Base-by-base conservation (phyloP, 75 land plant genomes). In the Cryptomeria japonica region DNA sequence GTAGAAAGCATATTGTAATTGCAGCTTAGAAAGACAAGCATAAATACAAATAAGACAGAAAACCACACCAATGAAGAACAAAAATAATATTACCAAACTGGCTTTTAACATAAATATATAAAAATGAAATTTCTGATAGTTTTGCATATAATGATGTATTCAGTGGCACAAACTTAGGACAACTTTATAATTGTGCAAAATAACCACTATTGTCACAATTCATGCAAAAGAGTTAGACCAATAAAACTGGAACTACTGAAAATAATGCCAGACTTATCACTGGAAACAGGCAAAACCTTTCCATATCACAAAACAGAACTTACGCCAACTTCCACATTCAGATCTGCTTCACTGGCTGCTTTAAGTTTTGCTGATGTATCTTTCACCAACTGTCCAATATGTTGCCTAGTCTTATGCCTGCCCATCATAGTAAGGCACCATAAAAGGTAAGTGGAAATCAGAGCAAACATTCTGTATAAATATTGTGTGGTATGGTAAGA, bases 401-500 rank as follows among this genome's bases (percentile, higher is more conserved):
- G 97, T 87, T 90, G 90, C 91, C 97, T 92, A 42, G 94, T 95
- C 86, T 96, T 96, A 88, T 95, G 97, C 88, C 97, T 96, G 90
- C 38, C 38, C 51, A 53, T 55, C 64, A 85, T 32, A 85, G 12
- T 8, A 82, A 82, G 13, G 47, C 25, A 28, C 46, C 44, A 42
- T 41, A 9, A 82, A 79, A 46, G 47, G 53, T n/a, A n/a, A 46
- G 15, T 46, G 10, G 49, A 41, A 42, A 44, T 46, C 84, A 46
- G 6, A 8, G 37, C 15, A 75, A n/a, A 31, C 13, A 75, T 36
- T 75, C 38, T 75, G 28, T 44, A 46, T 46, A n/a, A 46, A 46
- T n/a, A 12, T 11, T 46, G 28, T 28, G 14, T 16, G 46, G 51
- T 0, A 75, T 75, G 76, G 12, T 11, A 72, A 72, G 12, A 28